Evolutionary conservation across 2,329 filamentous ascomycete genomes (phyloP), one percentile per base, ranked within the genome.

Genomic region (Pochonia chlamydosporia): DNA sequence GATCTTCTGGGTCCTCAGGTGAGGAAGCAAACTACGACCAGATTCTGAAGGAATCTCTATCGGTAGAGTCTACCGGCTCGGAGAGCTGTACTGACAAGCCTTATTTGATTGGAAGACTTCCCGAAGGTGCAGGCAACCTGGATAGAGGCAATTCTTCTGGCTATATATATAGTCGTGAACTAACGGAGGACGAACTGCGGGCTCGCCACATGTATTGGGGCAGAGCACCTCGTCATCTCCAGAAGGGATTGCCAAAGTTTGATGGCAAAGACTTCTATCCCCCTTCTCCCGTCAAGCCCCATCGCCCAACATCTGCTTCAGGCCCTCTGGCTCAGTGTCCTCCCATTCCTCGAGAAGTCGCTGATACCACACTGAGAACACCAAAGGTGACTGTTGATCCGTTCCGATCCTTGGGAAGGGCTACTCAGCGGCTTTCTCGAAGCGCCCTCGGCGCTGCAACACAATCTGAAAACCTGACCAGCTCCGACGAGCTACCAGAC

Each of bases 181-280:
- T 84, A 26, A 84, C 74, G 1, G 69, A 75, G 3, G 79, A 80
- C 43, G 81, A 85, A 56, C 63, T 75, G 40, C 74, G 75, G 46
- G 78, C 81, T 52, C 75, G 80, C 39, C 72, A 76, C 52, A 63
- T 82, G 52, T 84, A 81, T 59, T 84, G 79, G 78, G 79, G 76
- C 9, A 74, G 76, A 37, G 73, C 75, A 14, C 72, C 79, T 36
- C 69, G 64, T 25, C 70, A 73, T 52, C 68, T 70, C 11, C 68
- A 74, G 42, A 70, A 66, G 28, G 76, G 78, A 2, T 64, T 83
- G 35, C 80, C 81, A 28, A 83, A 80, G 59, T 85, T 81, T 54
- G 80, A 84, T 53, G 80, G 81, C 21, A 82, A 80, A 59, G 73
- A 83, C 58, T 84, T 84, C 54, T 84, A 82, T 51, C 77, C 75